These are phyloP conservation scores for Nicotiana attenuata DNA, from an alignment of 257 asterid genomes.

Conservation along the genomic window DNA sequence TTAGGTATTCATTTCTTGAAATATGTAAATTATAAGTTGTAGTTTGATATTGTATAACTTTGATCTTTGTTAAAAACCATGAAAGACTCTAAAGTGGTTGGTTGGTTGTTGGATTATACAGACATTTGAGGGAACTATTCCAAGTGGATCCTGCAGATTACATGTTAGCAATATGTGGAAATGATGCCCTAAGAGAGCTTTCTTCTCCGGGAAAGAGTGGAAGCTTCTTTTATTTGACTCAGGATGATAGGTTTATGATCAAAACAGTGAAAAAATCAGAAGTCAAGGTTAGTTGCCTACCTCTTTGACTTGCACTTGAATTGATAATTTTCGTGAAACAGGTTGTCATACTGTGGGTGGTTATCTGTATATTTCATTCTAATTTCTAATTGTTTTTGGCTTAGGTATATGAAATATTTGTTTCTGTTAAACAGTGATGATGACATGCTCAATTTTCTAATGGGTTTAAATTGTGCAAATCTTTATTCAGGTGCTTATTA, in stretches of 20 bases:
- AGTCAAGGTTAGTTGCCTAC: slow-evolving; percentile 80
- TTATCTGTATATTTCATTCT: neutral
- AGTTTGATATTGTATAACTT: neutral
- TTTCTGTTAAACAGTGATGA: neutral
- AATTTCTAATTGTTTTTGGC: neutral
- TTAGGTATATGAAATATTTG: neutral
- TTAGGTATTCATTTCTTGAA: slow-evolving; percentile 36
- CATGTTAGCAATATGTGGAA: slow-evolving; percentile 92
- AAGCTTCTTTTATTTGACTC: slow-evolving; percentile 88
- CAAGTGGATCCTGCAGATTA: slow-evolving; percentile 97
- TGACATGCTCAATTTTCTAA: neutral
- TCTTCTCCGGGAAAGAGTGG: slow-evolving; percentile 99
- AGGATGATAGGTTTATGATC: slow-evolving; percentile 96
- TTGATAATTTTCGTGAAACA: neutral
- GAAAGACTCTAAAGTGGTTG: neutral
- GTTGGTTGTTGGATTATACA: slow-evolving; percentile 26
- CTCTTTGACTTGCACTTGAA: slow-evolving; percentile 20
- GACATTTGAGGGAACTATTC: slow-evolving; percentile 82
- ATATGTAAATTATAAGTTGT: neutral
- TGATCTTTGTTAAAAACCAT: neutral
- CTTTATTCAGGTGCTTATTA: slow-evolving; percentile 71
- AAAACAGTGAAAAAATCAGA: slow-evolving; percentile 97
- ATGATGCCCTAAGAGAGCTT: slow-evolving; percentile 90
- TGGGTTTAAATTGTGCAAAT: slow-evolving; percentile 15
- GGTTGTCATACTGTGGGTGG: neutral